Percentiles rank a stretch among this genome's conserved stretches.
Evolutionary conservation across 345 rosid genomes (phyloP).

Genomic region (Firmiana major): DNA sequence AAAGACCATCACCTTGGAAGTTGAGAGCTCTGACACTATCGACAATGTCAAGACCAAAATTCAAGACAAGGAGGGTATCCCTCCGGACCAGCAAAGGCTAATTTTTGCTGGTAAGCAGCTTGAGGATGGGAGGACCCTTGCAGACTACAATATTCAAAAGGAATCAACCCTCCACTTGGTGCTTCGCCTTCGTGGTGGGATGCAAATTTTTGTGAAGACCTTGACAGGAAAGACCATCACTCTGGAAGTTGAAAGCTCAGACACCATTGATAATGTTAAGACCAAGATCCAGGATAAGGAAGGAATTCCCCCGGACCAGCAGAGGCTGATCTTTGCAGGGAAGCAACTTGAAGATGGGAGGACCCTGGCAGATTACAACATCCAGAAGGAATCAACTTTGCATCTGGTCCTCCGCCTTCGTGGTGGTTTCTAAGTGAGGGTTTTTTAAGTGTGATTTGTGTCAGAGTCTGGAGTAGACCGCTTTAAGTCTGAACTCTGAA

Average conservation of each 20-base stretch:
- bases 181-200: conserved; percentile 8
- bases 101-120: conserved; percentile 1
- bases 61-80: conserved; percentile 2
- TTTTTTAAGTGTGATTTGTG: neutral
- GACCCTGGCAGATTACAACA: conserved; percentile 9
- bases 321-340: conserved; percentile 6
- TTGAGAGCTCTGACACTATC: neutral
- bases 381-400: conserved; percentile 6
- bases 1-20: conserved; percentile 3
- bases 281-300: conserved; percentile 10
- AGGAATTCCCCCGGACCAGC: conserved; percentile 6
- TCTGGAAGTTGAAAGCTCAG: conserved; percentile 5
- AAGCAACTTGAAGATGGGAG: conserved; percentile 12
- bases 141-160: conserved; percentile 5
- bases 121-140: conserved; percentile 5
- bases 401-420: conserved; percentile 12
- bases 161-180: conserved; percentile 1
- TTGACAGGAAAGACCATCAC: conserved; percentile 5
- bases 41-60: conserved; percentile 8
- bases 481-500: neutral
- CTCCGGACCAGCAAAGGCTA: conserved; percentile 3
- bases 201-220: conserved; percentile 11
- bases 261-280: neutral
- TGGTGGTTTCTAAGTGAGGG: neutral
- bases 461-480: neutral